phyloP scores from a whole-genome alignment of 345 rosid genomes.

The Gossypium turneri region DNA sequence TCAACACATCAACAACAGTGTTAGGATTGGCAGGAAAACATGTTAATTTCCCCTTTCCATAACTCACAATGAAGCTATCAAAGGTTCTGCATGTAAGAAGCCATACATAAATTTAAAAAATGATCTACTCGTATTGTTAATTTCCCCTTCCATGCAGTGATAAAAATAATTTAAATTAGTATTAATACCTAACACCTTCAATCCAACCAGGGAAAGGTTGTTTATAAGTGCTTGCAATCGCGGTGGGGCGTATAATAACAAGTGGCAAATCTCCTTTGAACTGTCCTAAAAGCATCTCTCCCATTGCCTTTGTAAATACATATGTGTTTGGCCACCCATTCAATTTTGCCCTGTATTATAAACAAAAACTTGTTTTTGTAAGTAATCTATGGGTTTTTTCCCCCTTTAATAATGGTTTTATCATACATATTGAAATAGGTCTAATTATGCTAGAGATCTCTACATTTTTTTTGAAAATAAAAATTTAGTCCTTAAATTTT shows the following conservation, averaged over 20 bases:
- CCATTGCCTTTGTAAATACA: slow-evolving; percentile 84
- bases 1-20: slow-evolving; percentile 42
- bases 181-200: slow-evolving; percentile 57
- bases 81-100: slow-evolving; percentile 41
- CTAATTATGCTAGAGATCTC: too few species aligned
- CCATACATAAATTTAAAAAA: too few species aligned
- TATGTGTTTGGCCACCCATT: slow-evolving; percentile 81
- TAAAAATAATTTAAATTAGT: too few species aligned
- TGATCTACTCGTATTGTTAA: too few species aligned
- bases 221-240: slow-evolving; percentile 54
- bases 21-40: slow-evolving; percentile 35
- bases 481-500: too few species aligned
- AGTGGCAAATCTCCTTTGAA: slow-evolving; percentile 48
- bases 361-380: background rate
- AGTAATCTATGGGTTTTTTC: too few species aligned
- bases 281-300: slow-evolving; percentile 55
- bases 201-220: slow-evolving; percentile 83
- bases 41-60: slow-evolving; percentile 46
- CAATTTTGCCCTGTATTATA: slow-evolving; percentile 44
- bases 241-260: slow-evolving; percentile 56
- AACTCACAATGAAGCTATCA: slow-evolving; percentile 41
- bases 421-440: too few species aligned
- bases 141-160: too few species aligned
- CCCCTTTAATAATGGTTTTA: too few species aligned
- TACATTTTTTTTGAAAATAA: too few species aligned